Percentiles rank a stretch among this genome's conserved stretches.
These are phyloP conservation scores for Lophiotrema nucula DNA, from an alignment of 495 filamentous ascomycete genomes.

Conservation along the genomic window DNA sequence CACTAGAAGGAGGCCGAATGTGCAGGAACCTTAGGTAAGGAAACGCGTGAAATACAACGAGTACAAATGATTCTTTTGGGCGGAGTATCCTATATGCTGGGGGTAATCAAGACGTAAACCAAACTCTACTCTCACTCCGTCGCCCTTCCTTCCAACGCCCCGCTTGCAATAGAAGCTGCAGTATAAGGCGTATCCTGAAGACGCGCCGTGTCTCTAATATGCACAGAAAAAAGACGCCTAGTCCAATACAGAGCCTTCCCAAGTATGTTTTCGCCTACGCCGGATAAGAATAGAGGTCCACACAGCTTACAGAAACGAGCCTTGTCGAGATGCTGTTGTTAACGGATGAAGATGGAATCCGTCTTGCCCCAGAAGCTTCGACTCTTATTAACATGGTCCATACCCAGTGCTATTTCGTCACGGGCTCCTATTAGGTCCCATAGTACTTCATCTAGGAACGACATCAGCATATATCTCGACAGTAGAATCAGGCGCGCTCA, in stretches of 20 bases:
- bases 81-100: too few species aligned
- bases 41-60: too few species aligned
- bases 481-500: constrained; percentile 52
- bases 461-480: too few species aligned
- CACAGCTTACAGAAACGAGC: background rate
- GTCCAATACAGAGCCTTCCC: background rate
- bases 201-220: too few species aligned
- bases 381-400: constrained; percentile 85
- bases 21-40: too few species aligned
- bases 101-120: too few species aligned
- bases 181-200: too few species aligned
- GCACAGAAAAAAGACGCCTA: background rate
- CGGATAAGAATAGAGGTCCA: background rate
- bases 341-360: constrained; percentile 68
- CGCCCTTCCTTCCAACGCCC: too few species aligned
- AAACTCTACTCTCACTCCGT: too few species aligned
- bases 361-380: constrained; percentile 57
- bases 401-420: constrained; percentile 74
- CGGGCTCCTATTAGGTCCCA: constrained; percentile 64
- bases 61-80: too few species aligned
- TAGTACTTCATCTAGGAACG: constrained; percentile 70
- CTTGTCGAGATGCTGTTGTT: background rate
- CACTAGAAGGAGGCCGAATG: background rate
- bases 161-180: too few species aligned
- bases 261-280: background rate